phyloP scores from a whole-genome alignment of 805 yeast genomes.

The Komagataella ulmi region DNA sequence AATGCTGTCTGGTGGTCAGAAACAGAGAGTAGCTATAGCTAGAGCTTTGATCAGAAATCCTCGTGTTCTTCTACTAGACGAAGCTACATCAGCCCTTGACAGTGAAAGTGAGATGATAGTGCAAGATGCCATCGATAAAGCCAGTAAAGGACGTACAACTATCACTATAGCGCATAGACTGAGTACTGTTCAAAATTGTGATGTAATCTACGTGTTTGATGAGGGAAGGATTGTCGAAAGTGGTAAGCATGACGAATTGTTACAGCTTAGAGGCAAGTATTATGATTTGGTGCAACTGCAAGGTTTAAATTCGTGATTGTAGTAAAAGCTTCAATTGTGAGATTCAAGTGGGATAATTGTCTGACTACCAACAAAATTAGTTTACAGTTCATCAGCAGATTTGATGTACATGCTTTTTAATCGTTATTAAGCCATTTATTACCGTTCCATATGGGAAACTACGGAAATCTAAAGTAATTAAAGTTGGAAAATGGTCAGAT shows the following conservation, averaged over 20 bases:
- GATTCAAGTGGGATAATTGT: not conserved
- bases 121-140: conserved; percentile 50
- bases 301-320: not conserved
- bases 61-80: conserved; percentile 61
- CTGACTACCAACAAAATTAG: not conserved
- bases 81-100: conserved; percentile 83
- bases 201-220: conserved; percentile 58
- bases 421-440: not conserved
- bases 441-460: too few relatives aligned
- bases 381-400: not conserved
- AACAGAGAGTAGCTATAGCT: conserved; percentile 75
- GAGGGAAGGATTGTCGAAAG: conserved; percentile 38
- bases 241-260: conserved; percentile 24
- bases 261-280: conserved; percentile 14
- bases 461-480: too few relatives aligned
- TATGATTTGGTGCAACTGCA: conserved; percentile 20
- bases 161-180: conserved; percentile 88
- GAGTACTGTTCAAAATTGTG: conserved; percentile 75
- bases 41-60: conserved; percentile 68
- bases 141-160: conserved; percentile 49
- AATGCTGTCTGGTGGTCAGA: conserved; percentile 74
- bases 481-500: too few relatives aligned
- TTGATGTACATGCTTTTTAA: not conserved
- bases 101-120: conserved; percentile 80
- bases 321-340: too few relatives aligned